Evolutionary conservation across 306 rosid species (phyloP).

Genomic region (Psophocarpus tetragonolobus): DNA sequence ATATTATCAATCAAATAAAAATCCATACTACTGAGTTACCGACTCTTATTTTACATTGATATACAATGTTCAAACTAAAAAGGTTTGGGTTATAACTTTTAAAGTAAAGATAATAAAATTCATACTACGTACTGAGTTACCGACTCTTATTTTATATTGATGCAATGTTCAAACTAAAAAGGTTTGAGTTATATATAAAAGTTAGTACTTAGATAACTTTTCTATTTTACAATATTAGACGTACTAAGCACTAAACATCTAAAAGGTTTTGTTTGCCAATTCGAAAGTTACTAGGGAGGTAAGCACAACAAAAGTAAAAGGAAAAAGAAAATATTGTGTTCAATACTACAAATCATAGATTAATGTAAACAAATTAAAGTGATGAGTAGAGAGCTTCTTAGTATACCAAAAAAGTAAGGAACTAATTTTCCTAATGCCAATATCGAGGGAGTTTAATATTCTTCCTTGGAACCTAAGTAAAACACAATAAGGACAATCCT

Average conservation of each 20-base stretch:
- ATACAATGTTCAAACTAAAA: neutral
- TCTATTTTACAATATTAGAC: neutral
- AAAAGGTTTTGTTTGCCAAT: neutral
- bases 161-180: neutral
- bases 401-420: constrained; percentile 1
- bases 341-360: neutral
- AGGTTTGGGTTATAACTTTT: neutral
- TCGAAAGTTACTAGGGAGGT: neutral
- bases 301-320: neutral
- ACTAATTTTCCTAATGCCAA: constrained; percentile 14
- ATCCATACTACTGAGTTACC: too few relatives aligned
- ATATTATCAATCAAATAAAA: too few relatives aligned
- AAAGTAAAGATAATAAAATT: too few relatives aligned
- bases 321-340: neutral
- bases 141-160: neutral
- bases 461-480: constrained; percentile 31
- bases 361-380: constrained; percentile 16
- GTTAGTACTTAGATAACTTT: neutral
- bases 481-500: constrained; percentile 28
- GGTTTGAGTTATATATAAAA: neutral
- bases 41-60: neutral
- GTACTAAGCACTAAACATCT: neutral
- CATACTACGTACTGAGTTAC: too few relatives aligned
- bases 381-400: neutral
- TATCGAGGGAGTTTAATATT: constrained; percentile 34